phyloP scores from a whole-genome alignment of 2,329 filamentous ascomycete species.

The Cercospora sp. region DNA sequence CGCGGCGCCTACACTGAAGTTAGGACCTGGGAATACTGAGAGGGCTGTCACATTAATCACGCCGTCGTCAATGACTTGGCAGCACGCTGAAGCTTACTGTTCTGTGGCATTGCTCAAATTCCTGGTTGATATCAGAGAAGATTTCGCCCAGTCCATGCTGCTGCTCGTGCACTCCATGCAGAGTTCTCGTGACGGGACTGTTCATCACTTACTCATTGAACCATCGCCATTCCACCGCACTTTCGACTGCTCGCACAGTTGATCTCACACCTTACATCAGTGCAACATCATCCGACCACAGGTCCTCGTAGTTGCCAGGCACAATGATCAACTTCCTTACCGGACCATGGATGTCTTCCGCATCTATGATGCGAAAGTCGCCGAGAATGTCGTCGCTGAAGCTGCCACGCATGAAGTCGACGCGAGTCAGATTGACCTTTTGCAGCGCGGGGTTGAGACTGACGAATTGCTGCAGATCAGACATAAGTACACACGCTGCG shows the following conservation, averaged over 20 bases:
- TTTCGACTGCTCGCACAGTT: no score
- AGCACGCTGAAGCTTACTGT: neutral
- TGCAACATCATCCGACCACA: neutral
- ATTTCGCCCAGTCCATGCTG: neutral
- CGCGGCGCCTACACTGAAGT: neutral
- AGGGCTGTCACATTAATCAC: no score
- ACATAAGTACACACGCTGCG: neutral
- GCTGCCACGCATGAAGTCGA: neutral
- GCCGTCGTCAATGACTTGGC: no score
- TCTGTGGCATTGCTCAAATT: neutral
- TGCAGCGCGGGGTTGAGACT: neutral
- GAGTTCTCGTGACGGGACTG: no score
- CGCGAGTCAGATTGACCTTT: neutral
- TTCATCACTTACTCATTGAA: no score
- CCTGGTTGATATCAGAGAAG: neutral
- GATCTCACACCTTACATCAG: neutral
- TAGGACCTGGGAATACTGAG: no score
- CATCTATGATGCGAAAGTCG: neutral
- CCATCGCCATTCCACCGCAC: no score
- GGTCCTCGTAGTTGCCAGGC: neutral
- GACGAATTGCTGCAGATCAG: neutral
- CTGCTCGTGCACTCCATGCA: neutral
- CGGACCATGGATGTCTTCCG: neutral
- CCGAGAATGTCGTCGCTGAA: neutral
- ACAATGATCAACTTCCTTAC: neutral